These are phyloP conservation scores for Leccinum subtestaceum DNA, from an alignment of 768 basidiomycete genomes.

Conservation along the genomic window DNA sequence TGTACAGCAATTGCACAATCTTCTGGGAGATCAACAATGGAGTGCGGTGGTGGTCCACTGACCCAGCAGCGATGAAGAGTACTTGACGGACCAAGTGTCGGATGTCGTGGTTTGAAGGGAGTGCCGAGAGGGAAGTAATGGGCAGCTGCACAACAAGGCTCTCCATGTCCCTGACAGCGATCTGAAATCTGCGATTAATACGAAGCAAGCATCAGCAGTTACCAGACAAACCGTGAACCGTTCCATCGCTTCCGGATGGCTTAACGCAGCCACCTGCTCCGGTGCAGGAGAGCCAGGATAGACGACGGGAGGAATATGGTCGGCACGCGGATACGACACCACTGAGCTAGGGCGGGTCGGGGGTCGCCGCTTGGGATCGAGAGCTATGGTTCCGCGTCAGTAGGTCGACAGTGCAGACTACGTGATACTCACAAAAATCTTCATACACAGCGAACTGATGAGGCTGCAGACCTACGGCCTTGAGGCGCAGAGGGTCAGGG, in stretches of 20 bases:
- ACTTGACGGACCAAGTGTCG: slow-evolving; percentile 83
- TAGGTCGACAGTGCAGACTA: slow-evolving; percentile 5
- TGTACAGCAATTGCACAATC: slow-evolving; percentile 92
- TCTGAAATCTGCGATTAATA: slow-evolving; percentile 15
- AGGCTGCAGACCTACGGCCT: slow-evolving; percentile 73
- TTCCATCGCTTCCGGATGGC: slow-evolving; percentile 84
- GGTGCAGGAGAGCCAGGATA: slow-evolving; percentile 64
- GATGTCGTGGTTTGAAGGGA: slow-evolving; percentile 84
- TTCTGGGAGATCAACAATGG: slow-evolving; percentile 94
- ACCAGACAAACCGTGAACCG: slow-evolving; percentile 64
- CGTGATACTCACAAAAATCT: slow-evolving; percentile 69
- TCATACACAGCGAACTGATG: slow-evolving; percentile 91
- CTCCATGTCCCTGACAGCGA: slow-evolving; percentile 63
- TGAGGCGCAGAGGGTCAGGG: slow-evolving; percentile 87
- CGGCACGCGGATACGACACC: slow-evolving; percentile 57
- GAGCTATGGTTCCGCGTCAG: slow-evolving; percentile 33
- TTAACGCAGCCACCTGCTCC: slow-evolving; percentile 53
- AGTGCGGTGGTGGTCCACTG: slow-evolving; percentile 77
- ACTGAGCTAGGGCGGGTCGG: slow-evolving; percentile 63
- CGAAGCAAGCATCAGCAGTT: background rate
- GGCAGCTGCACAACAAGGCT: slow-evolving; percentile 75
- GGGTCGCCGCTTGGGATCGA: slow-evolving; percentile 56
- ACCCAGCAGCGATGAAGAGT: slow-evolving; percentile 75
- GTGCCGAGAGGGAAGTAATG: slow-evolving; percentile 59
- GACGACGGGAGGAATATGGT: slow-evolving; percentile 40